These are phyloP conservation scores for Penicillium janthinellum DNA, from an alignment of 2,329 filamentous ascomycete genomes.

Conservation along the genomic window DNA sequence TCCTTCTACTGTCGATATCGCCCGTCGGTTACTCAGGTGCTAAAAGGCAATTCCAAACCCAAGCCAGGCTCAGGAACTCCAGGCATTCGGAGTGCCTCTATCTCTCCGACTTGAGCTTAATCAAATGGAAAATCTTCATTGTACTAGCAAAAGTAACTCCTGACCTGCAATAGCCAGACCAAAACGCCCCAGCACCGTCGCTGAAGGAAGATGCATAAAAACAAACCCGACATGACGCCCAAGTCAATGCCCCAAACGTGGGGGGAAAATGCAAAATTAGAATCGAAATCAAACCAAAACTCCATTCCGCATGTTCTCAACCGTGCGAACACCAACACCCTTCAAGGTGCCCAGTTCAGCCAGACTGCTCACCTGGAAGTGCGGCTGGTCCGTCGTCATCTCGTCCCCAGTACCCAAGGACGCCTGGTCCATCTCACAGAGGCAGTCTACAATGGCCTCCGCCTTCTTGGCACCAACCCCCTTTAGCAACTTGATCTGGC, in stretches of 20 bases:
- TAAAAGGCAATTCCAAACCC: not conserved
- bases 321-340: slow-evolving; percentile 49
- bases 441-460: slow-evolving; percentile 51
- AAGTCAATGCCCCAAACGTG: slow-evolving; percentile 12
- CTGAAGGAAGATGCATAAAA: slow-evolving; percentile 30
- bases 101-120: not conserved
- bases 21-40: not conserved
- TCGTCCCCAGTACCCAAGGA: slow-evolving; percentile 15
- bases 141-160: slow-evolving; percentile 5
- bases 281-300: slow-evolving; percentile 36
- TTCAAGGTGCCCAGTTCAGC: slow-evolving; percentile 46
- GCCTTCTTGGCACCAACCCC: slow-evolving; percentile 52
- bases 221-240: slow-evolving; percentile 14
- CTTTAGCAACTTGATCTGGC: slow-evolving; percentile 49
- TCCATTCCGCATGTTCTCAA: slow-evolving; percentile 52
- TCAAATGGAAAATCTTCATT: not conserved
- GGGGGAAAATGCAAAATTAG: slow-evolving; percentile 5
- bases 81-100: too few species aligned
- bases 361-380: slow-evolving; percentile 41
- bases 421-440: slow-evolving; percentile 46
- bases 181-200: slow-evolving; percentile 33
- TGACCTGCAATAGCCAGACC: slow-evolving; percentile 7
- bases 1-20: not conserved
- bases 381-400: slow-evolving; percentile 22
- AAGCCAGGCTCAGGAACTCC: not conserved